A percentile compares a stretch with the other conserved stretches of the same genome.
phyloP scores from a whole-genome alignment of 345 rosid species.

The Syzygium oleosum region DNA sequence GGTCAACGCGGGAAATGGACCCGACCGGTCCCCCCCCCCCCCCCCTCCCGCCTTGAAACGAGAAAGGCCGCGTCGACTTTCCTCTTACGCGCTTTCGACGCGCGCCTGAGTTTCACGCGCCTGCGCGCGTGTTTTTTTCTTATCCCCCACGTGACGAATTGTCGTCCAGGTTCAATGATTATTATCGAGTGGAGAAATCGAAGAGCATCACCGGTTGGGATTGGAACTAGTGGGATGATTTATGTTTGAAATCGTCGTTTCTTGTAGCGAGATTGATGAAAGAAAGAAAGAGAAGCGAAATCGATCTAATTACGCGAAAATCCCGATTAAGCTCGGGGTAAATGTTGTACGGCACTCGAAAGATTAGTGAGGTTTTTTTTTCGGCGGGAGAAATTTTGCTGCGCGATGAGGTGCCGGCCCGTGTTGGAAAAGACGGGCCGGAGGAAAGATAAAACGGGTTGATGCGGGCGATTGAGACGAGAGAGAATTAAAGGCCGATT shows the following conservation, averaged over 20 bases:
- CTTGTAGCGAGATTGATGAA: too few relatives aligned
- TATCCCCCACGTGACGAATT: not conserved
- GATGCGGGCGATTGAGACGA: too few relatives aligned
- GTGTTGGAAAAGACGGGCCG: too few relatives aligned
- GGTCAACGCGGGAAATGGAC: not conserved
- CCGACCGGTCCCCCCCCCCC: not conserved
- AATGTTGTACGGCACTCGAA: too few relatives aligned
- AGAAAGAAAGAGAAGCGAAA: too few relatives aligned
- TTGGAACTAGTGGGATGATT: not conserved
- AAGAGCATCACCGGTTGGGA: not conserved
- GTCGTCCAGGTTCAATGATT: not conserved
- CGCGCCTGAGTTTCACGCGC: not conserved
- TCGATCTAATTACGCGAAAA: too few relatives aligned
- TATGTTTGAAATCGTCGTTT: not conserved
- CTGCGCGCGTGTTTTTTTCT: not conserved
- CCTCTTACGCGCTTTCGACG: not conserved
- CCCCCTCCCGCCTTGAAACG: not conserved
- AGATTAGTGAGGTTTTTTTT: too few relatives aligned
- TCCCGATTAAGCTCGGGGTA: too few relatives aligned
- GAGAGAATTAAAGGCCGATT: too few relatives aligned
- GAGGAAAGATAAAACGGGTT: too few relatives aligned
- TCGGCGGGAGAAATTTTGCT: rapidly evolving
- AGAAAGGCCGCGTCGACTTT: not conserved
- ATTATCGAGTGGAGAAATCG: not conserved
- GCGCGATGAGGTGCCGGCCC: too few relatives aligned